A percentile compares a stretch with the other conserved stretches of the same genome.
phyloP scores from a whole-genome alignment of 2,329 filamentous ascomycete genomes.

The Cylindrodendrum hubeiense region DNA sequence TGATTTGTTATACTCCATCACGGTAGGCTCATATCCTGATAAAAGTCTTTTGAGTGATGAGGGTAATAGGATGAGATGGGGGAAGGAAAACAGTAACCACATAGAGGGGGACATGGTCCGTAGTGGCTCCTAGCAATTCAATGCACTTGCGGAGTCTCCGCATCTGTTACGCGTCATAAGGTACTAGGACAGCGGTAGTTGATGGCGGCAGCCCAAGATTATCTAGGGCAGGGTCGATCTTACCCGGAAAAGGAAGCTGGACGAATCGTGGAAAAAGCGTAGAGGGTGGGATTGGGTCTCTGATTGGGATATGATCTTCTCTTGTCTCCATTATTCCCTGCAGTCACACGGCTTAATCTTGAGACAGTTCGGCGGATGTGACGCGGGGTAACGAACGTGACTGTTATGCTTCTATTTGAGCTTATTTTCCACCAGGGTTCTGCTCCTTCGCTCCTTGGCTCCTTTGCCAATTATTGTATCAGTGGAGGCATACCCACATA shows the following conservation, averaged over 20 bases:
- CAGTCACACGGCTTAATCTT: background rate
- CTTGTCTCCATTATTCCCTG: background rate
- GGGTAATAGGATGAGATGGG: background rate
- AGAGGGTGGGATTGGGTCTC: background rate
- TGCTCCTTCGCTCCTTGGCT: too few species aligned
- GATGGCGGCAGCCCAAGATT: background rate
- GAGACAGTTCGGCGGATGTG: background rate
- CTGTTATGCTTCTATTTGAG: too few species aligned
- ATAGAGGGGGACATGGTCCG: background rate
- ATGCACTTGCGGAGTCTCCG: background rate
- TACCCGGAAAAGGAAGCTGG: background rate
- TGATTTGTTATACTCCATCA: background rate
- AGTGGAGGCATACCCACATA: too few species aligned
- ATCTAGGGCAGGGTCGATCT: background rate
- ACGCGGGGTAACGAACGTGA: background rate
- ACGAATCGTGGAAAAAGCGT: background rate
- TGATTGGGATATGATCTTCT: background rate
- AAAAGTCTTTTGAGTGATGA: background rate
- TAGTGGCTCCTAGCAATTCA: background rate
- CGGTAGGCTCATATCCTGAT: background rate
- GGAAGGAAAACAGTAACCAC: too few species aligned
- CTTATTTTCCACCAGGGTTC: too few species aligned
- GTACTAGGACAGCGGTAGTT: background rate
- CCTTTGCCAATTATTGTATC: too few species aligned
- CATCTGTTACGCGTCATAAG: background rate